phyloP scores from a whole-genome alignment of 2,329 filamentous ascomycete genomes.

The Thielaviopsis euricoi region DNA sequence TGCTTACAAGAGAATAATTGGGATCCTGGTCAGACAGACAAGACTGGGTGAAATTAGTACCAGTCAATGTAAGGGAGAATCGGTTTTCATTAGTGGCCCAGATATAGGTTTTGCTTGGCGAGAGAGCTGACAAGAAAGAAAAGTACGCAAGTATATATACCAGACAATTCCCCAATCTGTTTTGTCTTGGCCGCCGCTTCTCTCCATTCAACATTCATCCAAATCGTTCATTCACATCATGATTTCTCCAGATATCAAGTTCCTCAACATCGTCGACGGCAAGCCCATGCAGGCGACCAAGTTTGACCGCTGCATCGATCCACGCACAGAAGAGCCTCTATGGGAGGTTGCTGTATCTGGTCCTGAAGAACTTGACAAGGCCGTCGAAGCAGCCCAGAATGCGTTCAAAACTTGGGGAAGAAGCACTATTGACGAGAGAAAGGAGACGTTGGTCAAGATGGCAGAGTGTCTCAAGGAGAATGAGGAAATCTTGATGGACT shows the following conservation, averaged over 20 bases:
- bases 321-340: constrained; percentile 19
- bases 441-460: constrained; percentile 16
- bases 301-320: constrained; percentile 15
- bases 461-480: constrained; percentile 25
- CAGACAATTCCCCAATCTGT: too few relatives aligned
- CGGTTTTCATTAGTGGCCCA: too few relatives aligned
- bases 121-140: too few relatives aligned
- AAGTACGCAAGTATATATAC: too few relatives aligned
- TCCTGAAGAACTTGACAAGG: constrained; percentile 17
- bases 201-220: too few relatives aligned
- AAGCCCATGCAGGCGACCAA: not conserved
- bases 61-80: too few relatives aligned
- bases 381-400: constrained; percentile 16
- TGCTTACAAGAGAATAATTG: too few relatives aligned
- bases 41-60: too few relatives aligned
- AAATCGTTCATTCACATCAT: too few relatives aligned
- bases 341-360: constrained; percentile 18
- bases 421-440: constrained; percentile 16
- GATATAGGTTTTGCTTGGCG: too few relatives aligned
- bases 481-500: constrained; percentile 4
- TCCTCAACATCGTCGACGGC: constrained; percentile 5
- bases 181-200: too few relatives aligned
- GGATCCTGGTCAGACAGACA: too few relatives aligned
- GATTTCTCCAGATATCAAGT: not conserved
- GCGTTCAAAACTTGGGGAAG: constrained; percentile 19